phyloP scores from a whole-genome alignment of 1,284 basidiomycete species.

The Coniophora puteana region DNA sequence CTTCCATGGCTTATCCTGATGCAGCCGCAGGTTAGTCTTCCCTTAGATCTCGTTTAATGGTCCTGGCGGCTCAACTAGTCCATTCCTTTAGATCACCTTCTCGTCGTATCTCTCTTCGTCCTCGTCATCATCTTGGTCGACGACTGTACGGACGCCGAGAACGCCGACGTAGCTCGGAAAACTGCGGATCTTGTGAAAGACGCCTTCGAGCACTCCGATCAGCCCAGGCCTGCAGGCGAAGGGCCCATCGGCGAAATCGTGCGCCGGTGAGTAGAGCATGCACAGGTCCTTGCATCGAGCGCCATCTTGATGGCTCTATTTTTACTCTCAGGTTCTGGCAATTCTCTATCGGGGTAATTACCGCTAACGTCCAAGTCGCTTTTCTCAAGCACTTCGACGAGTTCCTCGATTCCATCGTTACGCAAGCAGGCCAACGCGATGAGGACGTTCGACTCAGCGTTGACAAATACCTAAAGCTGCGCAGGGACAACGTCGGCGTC shows the following conservation, averaged over 20 bases:
- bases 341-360: slow-evolving; percentile 8
- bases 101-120: slow-evolving; percentile 34
- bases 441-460: slow-evolving; percentile 5
- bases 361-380: slow-evolving; percentile 5
- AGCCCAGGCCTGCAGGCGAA: slow-evolving; percentile 23
- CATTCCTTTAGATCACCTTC: slow-evolving; percentile 17
- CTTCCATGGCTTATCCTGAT: neutral
- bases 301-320: neutral
- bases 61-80: neutral
- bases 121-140: slow-evolving; percentile 38
- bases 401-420: slow-evolving; percentile 13
- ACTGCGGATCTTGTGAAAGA: slow-evolving; percentile 24
- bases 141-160: slow-evolving; percentile 34
- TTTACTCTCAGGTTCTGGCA: slow-evolving; percentile 9
- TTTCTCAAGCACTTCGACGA: slow-evolving; percentile 14
- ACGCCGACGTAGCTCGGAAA: slow-evolving; percentile 17
- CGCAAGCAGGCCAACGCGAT: slow-evolving; percentile 1
- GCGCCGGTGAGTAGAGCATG: slow-evolving; percentile 17
- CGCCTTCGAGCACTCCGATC: slow-evolving; percentile 23
- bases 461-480: slow-evolving; percentile 6
- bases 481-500: slow-evolving; percentile 7
- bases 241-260: slow-evolving; percentile 24
- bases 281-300: neutral
- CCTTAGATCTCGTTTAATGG: neutral
- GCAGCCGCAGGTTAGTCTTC: neutral